phyloP scores from a whole-genome alignment of 176 grass and related monocot genomes.

The Hordeum marinum region DNA sequence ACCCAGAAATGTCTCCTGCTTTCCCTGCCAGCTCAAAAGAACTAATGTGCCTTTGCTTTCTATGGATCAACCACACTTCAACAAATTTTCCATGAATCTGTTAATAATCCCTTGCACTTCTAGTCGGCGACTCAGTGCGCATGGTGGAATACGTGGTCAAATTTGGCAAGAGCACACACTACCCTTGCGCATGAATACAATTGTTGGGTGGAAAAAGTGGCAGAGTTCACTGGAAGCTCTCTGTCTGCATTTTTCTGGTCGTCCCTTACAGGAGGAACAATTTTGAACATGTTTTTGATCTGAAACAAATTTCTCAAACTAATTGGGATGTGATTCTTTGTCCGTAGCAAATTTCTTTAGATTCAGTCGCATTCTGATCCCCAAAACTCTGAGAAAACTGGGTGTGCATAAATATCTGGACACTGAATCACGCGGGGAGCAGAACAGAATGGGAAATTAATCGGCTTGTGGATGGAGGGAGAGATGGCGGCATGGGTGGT shows the following conservation, averaged over 20 bases:
- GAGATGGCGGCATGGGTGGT: neutral
- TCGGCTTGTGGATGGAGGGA: neutral
- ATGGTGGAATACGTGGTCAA: neutral
- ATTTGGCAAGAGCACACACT: neutral
- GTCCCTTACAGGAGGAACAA: neutral
- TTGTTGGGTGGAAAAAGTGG: neutral
- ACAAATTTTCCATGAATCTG: neutral
- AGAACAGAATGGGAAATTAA: neutral
- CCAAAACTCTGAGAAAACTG: neutral
- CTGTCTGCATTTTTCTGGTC: neutral
- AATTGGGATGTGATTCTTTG: no score
- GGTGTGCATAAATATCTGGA: neutral
- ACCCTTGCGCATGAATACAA: neutral
- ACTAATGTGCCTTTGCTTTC: neutral
- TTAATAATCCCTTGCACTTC: neutral
- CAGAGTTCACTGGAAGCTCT: neutral
- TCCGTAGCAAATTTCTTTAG: neutral
- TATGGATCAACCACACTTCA: neutral
- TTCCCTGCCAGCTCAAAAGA: neutral
- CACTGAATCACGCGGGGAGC: neutral
- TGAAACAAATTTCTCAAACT: neutral
- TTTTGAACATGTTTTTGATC: neutral
- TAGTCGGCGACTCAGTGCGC: neutral
- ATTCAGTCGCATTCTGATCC: neutral
- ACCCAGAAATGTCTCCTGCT: neutral